Base-by-base conservation (phyloP, 805 yeast species). In the Pichia pseudocactophila region DNA sequence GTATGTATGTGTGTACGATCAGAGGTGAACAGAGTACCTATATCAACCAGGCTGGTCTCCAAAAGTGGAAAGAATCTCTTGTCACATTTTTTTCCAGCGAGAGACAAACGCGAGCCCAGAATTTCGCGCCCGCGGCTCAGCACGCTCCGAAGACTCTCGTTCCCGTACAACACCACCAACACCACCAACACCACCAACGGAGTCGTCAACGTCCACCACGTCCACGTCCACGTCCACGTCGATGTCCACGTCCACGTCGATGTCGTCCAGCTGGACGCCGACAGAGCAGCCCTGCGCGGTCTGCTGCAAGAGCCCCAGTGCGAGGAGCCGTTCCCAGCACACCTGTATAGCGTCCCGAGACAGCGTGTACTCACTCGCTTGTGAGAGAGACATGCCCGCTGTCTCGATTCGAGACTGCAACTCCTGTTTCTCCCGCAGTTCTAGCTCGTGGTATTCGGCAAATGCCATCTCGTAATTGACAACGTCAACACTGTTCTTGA, bases 401-500 rank as follows among this genome's bases (percentile, higher is more conserved):
- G 40, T 34, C 18, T 49, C 46, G 9, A 53, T 38, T 11, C 31
- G 38, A 5, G 44, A 22, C 15, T 46, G 48, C 4, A 62, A 49
- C 11, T 66, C 66, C 5, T 63, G 55, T 43, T 74, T 71, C 43
- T 68, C 59, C 0, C 55, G 47, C 42, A 72, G 70, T 35, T 78
- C 66, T 68, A 79, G 70, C 2, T 63, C 65, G n/a, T 56, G 54
- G 59, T 86, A 90, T 58, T 90, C 97, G 27, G 78, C 79, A 57
- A 79, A 82, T 0, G 80, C 82, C 44, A 87, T 62, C 50, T 83
- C 84, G 61, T 88, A 80, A 57, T 86, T 89, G 16, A 85, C 71
- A n/a, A 69, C 68, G 12, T 68, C 76, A 19, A 75, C 60, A 17
- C 73, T 78, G 25, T 69, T 69, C 51, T 79, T 82, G 39, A 74